Percentiles rank a stretch among this genome's conserved stretches.
These are phyloP conservation scores for Pythium aristosporum DNA, from an alignment of 352 stramenopile species.

Conservation along the genomic window DNA sequence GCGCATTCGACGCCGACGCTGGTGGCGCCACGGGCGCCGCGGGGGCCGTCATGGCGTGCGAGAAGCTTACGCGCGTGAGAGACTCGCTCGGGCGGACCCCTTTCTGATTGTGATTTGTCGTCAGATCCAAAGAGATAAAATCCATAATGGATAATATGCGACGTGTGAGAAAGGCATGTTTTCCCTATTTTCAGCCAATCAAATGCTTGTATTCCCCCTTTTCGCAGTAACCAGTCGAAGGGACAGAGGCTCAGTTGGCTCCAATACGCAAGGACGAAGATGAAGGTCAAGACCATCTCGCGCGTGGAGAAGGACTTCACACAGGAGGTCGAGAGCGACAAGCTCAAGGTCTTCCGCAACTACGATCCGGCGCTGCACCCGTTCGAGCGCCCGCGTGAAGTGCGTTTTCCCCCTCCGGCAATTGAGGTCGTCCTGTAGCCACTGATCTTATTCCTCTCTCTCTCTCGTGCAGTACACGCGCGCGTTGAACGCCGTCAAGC, in stretches of 20 bases:
- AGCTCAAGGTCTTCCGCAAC: constrained; percentile 96
- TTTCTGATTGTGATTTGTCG: not conserved
- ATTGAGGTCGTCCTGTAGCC: too few relatives aligned
- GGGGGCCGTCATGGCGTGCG: constrained; percentile 13
- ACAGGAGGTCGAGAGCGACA: constrained; percentile 92
- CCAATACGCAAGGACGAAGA: constrained; percentile 34
- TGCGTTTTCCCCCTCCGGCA: constrained; percentile 1
- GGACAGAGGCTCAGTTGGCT: constrained; percentile 10
- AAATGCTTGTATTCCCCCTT: not conserved
- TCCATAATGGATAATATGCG: constrained; percentile 12
- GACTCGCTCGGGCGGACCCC: not conserved
- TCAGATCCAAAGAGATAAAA: not conserved
- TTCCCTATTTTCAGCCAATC: constrained; percentile 22
- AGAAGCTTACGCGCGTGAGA: not conserved
- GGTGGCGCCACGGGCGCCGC: constrained; percentile 17
- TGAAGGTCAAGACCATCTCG: constrained; percentile 99
- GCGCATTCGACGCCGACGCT: constrained; percentile 51
- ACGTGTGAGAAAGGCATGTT: constrained; percentile 9
- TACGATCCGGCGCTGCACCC: constrained; percentile 94
- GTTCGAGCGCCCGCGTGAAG: constrained; percentile 89
- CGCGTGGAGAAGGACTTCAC: constrained; percentile 94
- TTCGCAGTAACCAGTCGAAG: constrained; percentile 28
- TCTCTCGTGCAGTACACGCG: constrained; percentile 91
- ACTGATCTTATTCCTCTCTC: constrained; percentile 1
- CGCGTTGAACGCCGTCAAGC: constrained; percentile 96